Evolutionary conservation across 2,329 filamentous ascomycete genomes (phyloP), one percentile per base, ranked within the genome.

Genomic region (Beauveria sp.): DNA sequence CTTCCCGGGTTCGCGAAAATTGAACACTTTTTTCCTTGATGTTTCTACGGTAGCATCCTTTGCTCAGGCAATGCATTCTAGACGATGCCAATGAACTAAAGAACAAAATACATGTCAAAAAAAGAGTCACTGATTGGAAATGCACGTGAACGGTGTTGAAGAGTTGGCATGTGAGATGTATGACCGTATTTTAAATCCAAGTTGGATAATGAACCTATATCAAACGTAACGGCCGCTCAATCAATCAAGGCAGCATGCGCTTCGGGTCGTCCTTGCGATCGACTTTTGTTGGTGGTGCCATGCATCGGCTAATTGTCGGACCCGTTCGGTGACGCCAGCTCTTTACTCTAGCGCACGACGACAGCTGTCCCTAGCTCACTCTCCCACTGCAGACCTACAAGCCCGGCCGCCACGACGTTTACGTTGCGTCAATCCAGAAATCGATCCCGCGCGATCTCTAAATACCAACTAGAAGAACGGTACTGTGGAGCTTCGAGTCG

Each of bases 1-100:
- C 69, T 69, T 70, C 69, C 69, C 69, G 71, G 71, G 70, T 73
- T 69, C 67, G 65, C 72, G 71, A 60, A 53, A 60, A 45, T 43
- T 60, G 34, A 38, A 48, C 31, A 24, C 68, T 70, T 72, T 38
- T 69, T 66, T 66, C 62, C 60, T 55, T 62, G 51, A 73, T 75
- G 71, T 74, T 76, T 75, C 72, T 74, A 72, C 68, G 71, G 68
- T 74, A 75, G 75, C 72, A 75, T 73, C 69, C 70, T 68, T 70
- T 70, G 69, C 68, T 71, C 69, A 72, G 70, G 71, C 72, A 73
- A 72, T 73, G 69, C 69, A 71, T 71, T 72, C 67, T 72, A 71
- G 68, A 73, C 72, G 69, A 70, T 73, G 71, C 69, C 71, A 66
- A 73, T 62, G 50, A 64, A 57, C 56, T 59, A 22, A 20, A 45